A percentile compares a stretch with the other conserved stretches of the same genome.
Conservation (phyloP, 768 basidiomycete genomes). For the Mrakia hoshinonis region DNA sequence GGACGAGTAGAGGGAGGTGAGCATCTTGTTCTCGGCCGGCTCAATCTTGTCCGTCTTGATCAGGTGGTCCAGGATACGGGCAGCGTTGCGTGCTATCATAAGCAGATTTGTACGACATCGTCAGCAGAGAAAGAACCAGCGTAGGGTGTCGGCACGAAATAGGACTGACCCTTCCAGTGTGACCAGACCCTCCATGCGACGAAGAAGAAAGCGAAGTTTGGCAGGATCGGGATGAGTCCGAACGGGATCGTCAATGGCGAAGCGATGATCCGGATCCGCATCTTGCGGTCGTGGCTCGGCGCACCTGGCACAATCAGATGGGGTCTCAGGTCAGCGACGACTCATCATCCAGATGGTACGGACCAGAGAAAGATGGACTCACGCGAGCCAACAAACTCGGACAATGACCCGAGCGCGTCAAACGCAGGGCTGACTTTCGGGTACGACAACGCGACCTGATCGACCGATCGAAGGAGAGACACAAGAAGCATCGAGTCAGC, state of each 20-base stretch:
- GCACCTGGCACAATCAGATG: not conserved
- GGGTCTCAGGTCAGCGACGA: not conserved
- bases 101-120: too few species aligned
- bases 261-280: not conserved
- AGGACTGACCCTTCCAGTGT: conserved; percentile 18
- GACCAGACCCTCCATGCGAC: conserved; percentile 14
- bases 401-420: too few species aligned
- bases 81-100: conserved; percentile 13
- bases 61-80: conserved; percentile 1
- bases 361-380: too few species aligned
- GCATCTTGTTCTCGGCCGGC: not conserved
- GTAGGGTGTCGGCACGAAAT: too few species aligned
- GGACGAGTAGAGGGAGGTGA: not conserved
- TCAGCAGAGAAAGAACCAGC: too few species aligned
- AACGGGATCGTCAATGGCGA: conserved; percentile 1
- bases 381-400: too few species aligned
- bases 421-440: too few species aligned
- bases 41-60: not conserved
- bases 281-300: not conserved
- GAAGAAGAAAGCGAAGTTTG: conserved; percentile 16
- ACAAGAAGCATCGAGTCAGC: too few species aligned
- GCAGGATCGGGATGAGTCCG: conserved; percentile 3
- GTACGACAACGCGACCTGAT: too few species aligned
- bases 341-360: not conserved
- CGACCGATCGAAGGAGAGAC: too few species aligned